phyloP scores from a whole-genome alignment of 768 basidiomycete species.

The Kwoniella botswanensis region DNA sequence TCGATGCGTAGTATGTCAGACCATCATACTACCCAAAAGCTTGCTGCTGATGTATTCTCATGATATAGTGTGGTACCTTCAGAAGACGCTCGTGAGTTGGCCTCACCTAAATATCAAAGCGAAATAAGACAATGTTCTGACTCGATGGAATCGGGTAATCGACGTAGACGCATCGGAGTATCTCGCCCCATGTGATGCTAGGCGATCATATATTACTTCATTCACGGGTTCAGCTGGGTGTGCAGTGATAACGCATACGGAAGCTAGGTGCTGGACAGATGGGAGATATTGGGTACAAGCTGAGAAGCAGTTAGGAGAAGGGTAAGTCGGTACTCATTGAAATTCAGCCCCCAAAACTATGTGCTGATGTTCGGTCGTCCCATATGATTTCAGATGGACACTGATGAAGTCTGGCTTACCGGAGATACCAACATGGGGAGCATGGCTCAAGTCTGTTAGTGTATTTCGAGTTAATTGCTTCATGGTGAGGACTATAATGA shows the following conservation, averaged over 20 bases:
- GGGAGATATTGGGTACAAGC: constrained; percentile 96
- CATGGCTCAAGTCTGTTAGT: constrained; percentile 37
- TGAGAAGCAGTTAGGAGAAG: constrained; percentile 69
- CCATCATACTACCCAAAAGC: background rate
- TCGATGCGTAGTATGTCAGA: constrained; percentile 66
- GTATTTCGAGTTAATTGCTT: too few species aligned
- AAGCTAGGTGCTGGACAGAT: constrained; percentile 89
- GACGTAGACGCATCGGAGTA: constrained; percentile 83
- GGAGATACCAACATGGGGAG: constrained; percentile 61
- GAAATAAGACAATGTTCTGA: background rate
- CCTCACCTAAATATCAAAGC: background rate
- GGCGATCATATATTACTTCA: constrained; percentile 86
- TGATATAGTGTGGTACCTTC: constrained; percentile 73
- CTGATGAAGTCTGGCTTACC: constrained; percentile 90
- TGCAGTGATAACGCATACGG: constrained; percentile 72
- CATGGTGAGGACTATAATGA: too few species aligned
- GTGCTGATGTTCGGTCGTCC: background rate
- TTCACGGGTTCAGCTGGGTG: constrained; percentile 95
- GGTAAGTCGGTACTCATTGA: constrained; percentile 65
- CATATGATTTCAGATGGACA: constrained; percentile 76
- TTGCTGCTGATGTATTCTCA: background rate
- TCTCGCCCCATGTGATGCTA: constrained; percentile 77
- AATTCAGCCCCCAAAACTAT: constrained; percentile 34
- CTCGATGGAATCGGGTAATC: background rate
- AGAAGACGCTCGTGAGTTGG: constrained; percentile 83